Percentiles rank a stretch among this genome's conserved stretches.
Conservation (phyloP, 495 filamentous ascomycete genomes). For the Tetracladium setigerum region DNA sequence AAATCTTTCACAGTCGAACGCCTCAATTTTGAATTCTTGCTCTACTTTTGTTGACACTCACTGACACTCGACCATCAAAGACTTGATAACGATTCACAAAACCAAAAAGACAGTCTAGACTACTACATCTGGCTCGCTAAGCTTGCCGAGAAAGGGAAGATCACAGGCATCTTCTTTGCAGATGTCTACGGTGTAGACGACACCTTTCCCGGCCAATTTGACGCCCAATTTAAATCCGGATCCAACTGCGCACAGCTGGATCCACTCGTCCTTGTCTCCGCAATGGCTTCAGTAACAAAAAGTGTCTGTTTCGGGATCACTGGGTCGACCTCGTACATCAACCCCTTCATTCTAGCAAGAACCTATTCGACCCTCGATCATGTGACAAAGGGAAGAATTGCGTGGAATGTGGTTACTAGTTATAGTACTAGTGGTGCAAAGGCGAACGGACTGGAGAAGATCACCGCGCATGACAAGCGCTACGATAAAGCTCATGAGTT, state of each 20-base stretch:
- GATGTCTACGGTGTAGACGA: conserved; percentile 48
- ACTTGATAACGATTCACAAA: conserved; percentile 48
- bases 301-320: conserved; percentile 47
- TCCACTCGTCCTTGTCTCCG: conserved; percentile 40
- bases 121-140: conserved; percentile 3
- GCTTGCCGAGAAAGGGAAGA: conserved; percentile 1
- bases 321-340: conserved; percentile 45
- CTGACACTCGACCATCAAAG: conserved; percentile 22
- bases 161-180: conserved; percentile 43
- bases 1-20: too few species aligned
- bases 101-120: conserved; percentile 21
- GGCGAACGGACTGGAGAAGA: conserved; percentile 47
- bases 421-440: conserved; percentile 53
- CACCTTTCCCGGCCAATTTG: conserved; percentile 22
- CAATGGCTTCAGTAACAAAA: conserved; percentile 51
- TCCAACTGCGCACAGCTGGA: conserved; percentile 23
- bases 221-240: conserved; percentile 27
- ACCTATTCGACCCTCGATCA: conserved; percentile 59
- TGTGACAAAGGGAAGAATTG: conserved; percentile 49
- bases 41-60: too few species aligned
- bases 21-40: too few species aligned
- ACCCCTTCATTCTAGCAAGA: conserved; percentile 50
- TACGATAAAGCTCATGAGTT: conserved; percentile 56
- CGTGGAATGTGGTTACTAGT: conserved; percentile 59
- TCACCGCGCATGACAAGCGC: conserved; percentile 53